These are phyloP conservation scores for Cordyceps cateniannulata DNA, from an alignment of 2,329 filamentous ascomycete genomes.

Conservation along the genomic window DNA sequence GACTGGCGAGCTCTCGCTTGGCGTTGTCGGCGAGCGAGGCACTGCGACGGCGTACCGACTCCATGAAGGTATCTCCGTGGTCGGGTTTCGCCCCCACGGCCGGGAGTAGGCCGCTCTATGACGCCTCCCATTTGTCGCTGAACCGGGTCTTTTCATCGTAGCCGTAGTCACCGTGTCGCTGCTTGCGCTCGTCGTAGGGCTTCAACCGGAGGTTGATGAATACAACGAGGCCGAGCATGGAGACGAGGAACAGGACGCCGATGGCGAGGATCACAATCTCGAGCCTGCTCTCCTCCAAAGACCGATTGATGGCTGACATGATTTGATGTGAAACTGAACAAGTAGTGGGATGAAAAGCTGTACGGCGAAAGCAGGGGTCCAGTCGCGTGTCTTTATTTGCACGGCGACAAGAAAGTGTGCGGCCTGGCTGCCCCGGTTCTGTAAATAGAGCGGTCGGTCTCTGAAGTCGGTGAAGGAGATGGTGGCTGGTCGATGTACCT, in stretches of 20 bases:
- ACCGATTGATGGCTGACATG: conserved; percentile 17
- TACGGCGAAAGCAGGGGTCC: not conserved
- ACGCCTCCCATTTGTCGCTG: conserved; percentile 18
- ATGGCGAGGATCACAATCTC: conserved; percentile 30
- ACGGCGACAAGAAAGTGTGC: not conserved
- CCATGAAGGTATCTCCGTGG: conserved; percentile 20
- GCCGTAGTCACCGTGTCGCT: conserved; percentile 14
- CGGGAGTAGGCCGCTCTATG: conserved; percentile 8
- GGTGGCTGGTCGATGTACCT: conserved; percentile 8
- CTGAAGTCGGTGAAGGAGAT: conserved; percentile 12
- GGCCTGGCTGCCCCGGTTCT: not conserved
- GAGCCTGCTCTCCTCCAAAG: conserved; percentile 23
- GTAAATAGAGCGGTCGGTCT: not conserved
- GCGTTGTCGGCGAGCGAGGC: conserved; percentile 21
- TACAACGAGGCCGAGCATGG: conserved; percentile 26
- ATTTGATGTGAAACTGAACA: not conserved
- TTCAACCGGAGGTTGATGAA: conserved; percentile 22
- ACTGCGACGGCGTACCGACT: conserved; percentile 22
- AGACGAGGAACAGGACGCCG: conserved; percentile 27
- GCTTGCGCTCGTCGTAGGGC: conserved; percentile 9
- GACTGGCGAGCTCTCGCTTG: conserved; percentile 18
- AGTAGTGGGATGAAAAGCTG: not conserved
- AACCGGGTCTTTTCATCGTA: conserved; percentile 17
- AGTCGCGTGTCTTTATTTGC: not conserved
- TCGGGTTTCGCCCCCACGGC: not conserved